phyloP scores from a whole-genome alignment of 495 filamentous ascomycete genomes.

The Tuber calosporum region DNA sequence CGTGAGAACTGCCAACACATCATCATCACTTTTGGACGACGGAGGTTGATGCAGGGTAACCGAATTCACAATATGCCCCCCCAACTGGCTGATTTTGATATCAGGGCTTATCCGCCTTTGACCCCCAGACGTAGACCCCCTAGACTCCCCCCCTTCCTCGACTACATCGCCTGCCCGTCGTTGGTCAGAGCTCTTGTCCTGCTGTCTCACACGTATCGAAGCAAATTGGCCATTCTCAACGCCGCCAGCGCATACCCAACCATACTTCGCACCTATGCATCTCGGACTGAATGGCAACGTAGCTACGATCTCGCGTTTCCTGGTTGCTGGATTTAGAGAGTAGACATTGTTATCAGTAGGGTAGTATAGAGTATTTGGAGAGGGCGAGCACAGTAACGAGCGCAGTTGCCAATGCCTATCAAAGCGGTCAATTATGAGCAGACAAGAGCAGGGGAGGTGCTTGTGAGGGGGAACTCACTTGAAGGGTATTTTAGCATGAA shows the following conservation, averaged over 20 bases:
- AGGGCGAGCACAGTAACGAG: conserved; percentile 75
- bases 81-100: conserved; percentile 50
- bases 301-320: conserved; percentile 66
- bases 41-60: conserved; percentile 60
- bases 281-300: conserved; percentile 71
- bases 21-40: conserved; percentile 47
- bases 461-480: conserved; percentile 30
- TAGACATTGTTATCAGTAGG: conserved; percentile 67
- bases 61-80: conserved; percentile 61
- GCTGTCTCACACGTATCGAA: conserved; percentile 57
- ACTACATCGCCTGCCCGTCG: conserved; percentile 11
- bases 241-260: conserved; percentile 86
- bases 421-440: conserved; percentile 9
- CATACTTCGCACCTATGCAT: conserved; percentile 74
- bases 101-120: conserved; percentile 43
- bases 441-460: neutral
- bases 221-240: conserved; percentile 73
- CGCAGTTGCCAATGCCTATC: conserved; percentile 84
- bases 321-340: conserved; percentile 61
- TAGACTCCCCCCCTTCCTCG: conserved; percentile 11
- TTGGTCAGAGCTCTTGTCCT: conserved; percentile 22
- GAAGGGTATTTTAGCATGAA: conserved; percentile 42
- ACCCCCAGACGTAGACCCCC: neutral
- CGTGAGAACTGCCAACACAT: conserved; percentile 61
- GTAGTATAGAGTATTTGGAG: conserved; percentile 72